Evolutionary conservation across 2,329 filamentous ascomycete genomes (phyloP).

Genomic region (Aspergillus ruber): DNA sequence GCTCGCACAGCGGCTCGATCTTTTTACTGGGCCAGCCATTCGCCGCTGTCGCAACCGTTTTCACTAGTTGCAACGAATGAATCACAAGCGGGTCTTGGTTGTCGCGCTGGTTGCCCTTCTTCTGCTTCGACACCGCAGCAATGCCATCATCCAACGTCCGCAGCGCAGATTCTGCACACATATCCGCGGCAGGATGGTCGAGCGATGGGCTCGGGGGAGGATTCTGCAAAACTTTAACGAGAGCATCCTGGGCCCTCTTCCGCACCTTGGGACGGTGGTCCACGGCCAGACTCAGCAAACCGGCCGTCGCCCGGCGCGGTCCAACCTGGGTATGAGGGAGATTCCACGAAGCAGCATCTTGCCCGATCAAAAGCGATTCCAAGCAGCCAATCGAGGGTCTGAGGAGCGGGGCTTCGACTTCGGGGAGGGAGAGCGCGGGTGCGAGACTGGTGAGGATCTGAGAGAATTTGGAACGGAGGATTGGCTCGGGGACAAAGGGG

Average conservation of each 20-base stretch:
- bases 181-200: slow-evolving; percentile 90
- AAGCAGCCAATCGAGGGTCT: slow-evolving; percentile 86
- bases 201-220: slow-evolving; percentile 86
- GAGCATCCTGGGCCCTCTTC: slow-evolving; percentile 83
- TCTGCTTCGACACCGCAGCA: slow-evolving; percentile 60
- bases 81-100: slow-evolving; percentile 77
- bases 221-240: slow-evolving; percentile 73
- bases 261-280: slow-evolving; percentile 89
- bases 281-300: slow-evolving; percentile 74
- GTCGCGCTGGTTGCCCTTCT: slow-evolving; percentile 52
- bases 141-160: slow-evolving; percentile 68
- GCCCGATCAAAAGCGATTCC: slow-evolving; percentile 82
- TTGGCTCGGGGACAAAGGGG: slow-evolving; percentile 72
- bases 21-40: slow-evolving; percentile 96
- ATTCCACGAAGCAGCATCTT: slow-evolving; percentile 84
- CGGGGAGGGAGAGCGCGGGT: slow-evolving; percentile 69
- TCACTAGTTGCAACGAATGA: slow-evolving; percentile 85
- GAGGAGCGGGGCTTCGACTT: slow-evolving; percentile 80
- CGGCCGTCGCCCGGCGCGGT: slow-evolving; percentile 79
- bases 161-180: slow-evolving; percentile 89
- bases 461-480: slow-evolving; percentile 90
- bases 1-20: slow-evolving; percentile 84
- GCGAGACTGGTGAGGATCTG: slow-evolving; percentile 84
- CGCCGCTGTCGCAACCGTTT: slow-evolving; percentile 77
- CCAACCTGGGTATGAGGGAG: slow-evolving; percentile 75